A percentile compares a stretch with the other conserved stretches of the same genome.
Conservation (phyloP, 179 eudicot species). For the Heliamphora pulchella region DNA sequence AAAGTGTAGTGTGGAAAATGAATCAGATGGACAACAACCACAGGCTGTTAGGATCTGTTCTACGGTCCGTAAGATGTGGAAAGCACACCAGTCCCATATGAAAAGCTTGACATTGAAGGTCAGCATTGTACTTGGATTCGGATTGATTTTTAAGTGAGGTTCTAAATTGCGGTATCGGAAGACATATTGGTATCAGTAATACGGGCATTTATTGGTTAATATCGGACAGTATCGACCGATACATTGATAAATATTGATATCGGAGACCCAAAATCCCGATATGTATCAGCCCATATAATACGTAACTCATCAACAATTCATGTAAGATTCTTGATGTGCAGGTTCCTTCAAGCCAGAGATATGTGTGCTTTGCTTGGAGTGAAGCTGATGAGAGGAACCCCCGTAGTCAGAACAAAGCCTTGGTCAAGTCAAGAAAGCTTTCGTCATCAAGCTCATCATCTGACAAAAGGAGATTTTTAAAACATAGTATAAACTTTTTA, state of each 20-base stretch:
- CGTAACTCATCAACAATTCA: neutral
- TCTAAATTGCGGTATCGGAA: no score
- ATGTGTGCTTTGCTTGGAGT: conserved; percentile 57
- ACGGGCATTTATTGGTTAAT: no score
- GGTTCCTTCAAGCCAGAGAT: conserved; percentile 92
- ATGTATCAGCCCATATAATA: neutral
- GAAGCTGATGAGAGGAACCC: conserved; percentile 47
- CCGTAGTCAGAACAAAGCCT: conserved; percentile 38
- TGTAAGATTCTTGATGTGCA: conserved; percentile 25
- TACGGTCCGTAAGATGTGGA: conserved; percentile 83
- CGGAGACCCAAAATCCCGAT: no score
- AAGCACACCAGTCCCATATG: conserved; percentile 48
- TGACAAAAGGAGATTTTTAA: conserved; percentile 50
- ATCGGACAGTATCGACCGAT: no score
- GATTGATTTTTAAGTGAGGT: no score
- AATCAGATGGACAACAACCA: conserved; percentile 39
- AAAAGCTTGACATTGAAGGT: conserved; percentile 66
- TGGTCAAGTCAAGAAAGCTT: conserved; percentile 49
- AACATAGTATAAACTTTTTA: conserved; percentile 56
- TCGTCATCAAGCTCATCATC: conserved; percentile 58
- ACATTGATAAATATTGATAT: no score
- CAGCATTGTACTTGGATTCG: conserved; percentile 6
- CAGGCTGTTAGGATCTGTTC: conserved; percentile 80
- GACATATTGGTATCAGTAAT: no score
- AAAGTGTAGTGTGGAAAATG: conserved; percentile 71